Conservation (phyloP, 306 rosid species). For the Astragalus glycyphyllos region DNA sequence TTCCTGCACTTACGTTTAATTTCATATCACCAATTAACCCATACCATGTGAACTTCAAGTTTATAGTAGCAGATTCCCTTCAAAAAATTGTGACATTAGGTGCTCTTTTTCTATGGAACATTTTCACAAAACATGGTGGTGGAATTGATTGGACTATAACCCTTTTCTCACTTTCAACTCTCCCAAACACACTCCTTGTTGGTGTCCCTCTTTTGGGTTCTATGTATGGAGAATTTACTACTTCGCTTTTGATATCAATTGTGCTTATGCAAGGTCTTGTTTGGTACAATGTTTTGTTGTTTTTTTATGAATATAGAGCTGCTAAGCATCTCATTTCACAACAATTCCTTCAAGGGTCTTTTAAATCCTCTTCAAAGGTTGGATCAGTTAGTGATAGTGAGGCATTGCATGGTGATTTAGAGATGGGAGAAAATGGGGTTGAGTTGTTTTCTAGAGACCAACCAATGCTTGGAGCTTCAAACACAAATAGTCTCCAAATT, state of each 20-base stretch:
- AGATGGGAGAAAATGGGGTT: conserved; percentile 58
- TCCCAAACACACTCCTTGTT: conserved; percentile 86
- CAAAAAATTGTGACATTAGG: conserved; percentile 41
- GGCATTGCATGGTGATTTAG: conserved; percentile 63
- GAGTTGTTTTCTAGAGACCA: no score
- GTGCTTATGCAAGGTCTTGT: conserved; percentile 68
- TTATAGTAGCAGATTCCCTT: conserved; percentile 42
- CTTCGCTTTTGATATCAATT: conserved; percentile 72
- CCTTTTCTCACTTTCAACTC: conserved; percentile 69
- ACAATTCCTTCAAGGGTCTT: conserved; percentile 64
- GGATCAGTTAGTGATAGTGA: conserved; percentile 68
- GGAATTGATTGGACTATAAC: conserved; percentile 72
- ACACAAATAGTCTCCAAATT: no score
- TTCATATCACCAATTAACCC: conserved; percentile 39
- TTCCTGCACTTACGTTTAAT: conserved; percentile 38
- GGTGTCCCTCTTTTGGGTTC: conserved; percentile 76
- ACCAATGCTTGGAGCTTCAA: no score
- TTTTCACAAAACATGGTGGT: conserved; percentile 50
- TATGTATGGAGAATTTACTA: conserved; percentile 79
- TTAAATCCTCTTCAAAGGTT: conserved; percentile 70
- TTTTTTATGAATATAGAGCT: conserved; percentile 76
- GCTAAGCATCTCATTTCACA: conserved; percentile 67
- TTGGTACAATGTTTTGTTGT: conserved; percentile 76
- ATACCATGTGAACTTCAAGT: conserved; percentile 41
- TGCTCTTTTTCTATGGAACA: conserved; percentile 35